Evolutionary conservation across 176 grass and related monocot genomes (phyloP), one percentile per base, ranked within the genome.

Genomic region (Bromus sterilis): DNA sequence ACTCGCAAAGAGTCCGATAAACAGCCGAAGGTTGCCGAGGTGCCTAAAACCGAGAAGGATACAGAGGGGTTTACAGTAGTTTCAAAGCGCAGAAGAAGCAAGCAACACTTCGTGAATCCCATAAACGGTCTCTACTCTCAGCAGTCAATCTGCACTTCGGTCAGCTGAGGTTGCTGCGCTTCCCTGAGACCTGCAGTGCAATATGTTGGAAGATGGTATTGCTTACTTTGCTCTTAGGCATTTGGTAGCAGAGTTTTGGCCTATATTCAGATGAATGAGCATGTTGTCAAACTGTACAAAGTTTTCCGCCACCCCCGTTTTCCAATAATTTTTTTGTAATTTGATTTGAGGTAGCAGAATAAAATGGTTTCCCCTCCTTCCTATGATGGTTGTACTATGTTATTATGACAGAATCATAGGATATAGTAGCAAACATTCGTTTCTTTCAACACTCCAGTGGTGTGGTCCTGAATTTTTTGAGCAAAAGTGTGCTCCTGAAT

Each of bases 31-130:
- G 71, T 31, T 5, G 24, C 6, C 4, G 74, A 80, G 37, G 77
- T 39, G 12, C 61, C 68, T 7, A 82, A 85, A 73, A 76, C 74
- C 66, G 75, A 76, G 48, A 91, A 96, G 65, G 97, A 99, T 81
- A 88, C 86, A 35, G 93, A 96, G 66, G 97, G 97, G 49, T 95
- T 99, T 43, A 96, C 91, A 26, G 86, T 93, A 0, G 93, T 99
- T 46, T 93, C 97, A 13, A 99, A 96, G 77, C 90, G 91, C 18
- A 86, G 91, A 82, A 99, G 82, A 83, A 88, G 79, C 57, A 93
- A 88, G 78, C 85, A 92, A 31, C 86, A 90, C 48, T 89, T 93
- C 36, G 84, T 88, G 87, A 83, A 83, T 74, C 85, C 88, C 44
- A 90, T 91, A 64, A 78, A 89, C 49, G 91, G 97, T 75, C 80